phyloP scores from a whole-genome alignment of 129 eudicot genomes.

The Flaveria ramosissima region DNA sequence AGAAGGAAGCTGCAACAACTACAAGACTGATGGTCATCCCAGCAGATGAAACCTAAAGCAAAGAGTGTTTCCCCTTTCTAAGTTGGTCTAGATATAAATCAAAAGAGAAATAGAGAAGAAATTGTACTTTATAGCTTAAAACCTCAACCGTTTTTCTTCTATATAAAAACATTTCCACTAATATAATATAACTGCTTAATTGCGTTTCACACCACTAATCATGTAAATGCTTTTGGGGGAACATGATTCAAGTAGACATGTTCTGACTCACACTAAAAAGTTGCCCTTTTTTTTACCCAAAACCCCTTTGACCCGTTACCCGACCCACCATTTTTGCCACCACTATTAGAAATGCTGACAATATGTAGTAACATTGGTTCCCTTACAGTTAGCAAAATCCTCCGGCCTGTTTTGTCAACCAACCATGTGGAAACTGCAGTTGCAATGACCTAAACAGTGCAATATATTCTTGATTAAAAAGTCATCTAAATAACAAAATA shows the following conservation, averaged over 20 bases:
- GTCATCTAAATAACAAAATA: conserved; percentile 5
- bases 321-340: background rate
- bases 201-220: background rate
- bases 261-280: background rate
- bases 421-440: conserved; percentile 86
- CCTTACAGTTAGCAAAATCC: conserved; percentile 81
- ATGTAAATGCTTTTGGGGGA: background rate
- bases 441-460: conserved; percentile 65
- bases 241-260: background rate
- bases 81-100: background rate
- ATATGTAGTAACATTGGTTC: conserved; percentile 19
- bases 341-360: conserved; percentile 5
- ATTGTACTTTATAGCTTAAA: background rate
- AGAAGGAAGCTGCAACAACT: conserved; percentile 71
- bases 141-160: background rate
- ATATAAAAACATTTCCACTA: background rate
- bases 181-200: background rate
- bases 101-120: background rate
- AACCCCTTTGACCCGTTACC: conserved; percentile 15
- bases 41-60: conserved; percentile 65
- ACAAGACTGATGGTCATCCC: conserved; percentile 91
- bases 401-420: conserved; percentile 95
- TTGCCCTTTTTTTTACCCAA: background rate
- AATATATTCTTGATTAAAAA: conserved; percentile 8
- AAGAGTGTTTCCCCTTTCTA: background rate